Conservation (phyloP, 2,329 filamentous ascomycete genomes). For the Hirsutella rhossiliensis region DNA sequence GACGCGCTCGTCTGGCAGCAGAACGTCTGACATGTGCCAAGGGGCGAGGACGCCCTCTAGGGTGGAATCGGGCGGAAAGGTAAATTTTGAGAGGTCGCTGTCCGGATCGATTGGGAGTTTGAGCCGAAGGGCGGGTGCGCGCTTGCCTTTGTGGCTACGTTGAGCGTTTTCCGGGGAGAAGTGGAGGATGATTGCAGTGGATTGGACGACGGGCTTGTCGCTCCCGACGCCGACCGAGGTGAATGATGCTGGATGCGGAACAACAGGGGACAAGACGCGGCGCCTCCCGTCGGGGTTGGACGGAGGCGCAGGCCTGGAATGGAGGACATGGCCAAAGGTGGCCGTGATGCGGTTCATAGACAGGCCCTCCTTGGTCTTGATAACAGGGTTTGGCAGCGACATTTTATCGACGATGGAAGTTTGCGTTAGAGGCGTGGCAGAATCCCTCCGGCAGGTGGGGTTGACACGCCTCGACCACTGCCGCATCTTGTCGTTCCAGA, state of each 20-base stretch:
- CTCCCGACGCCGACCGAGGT: constrained; percentile 20
- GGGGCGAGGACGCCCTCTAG: constrained; percentile 17
- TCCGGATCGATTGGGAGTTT: constrained; percentile 17
- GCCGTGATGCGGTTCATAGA: constrained; percentile 20
- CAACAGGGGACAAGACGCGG: constrained; percentile 30
- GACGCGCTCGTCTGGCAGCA: constrained; percentile 32
- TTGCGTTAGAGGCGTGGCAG: not conserved
- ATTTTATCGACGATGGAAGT: not conserved
- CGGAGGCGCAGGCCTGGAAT: constrained; percentile 7
- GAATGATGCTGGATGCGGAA: constrained; percentile 35
- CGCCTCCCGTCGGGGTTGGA: not conserved
- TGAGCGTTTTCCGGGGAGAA: constrained; percentile 25
- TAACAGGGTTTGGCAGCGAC: not conserved
- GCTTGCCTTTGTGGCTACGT: not conserved
- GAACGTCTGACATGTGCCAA: constrained; percentile 25
- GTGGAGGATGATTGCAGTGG: constrained; percentile 29
- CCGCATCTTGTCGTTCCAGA: constrained; percentile 21
- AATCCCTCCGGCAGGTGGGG: constrained; percentile 6
- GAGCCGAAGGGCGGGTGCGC: constrained; percentile 15
- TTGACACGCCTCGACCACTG: constrained; percentile 18
- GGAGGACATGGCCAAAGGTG: constrained; percentile 40
- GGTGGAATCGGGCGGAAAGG: constrained; percentile 15
- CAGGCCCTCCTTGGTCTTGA: not conserved
- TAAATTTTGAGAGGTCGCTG: constrained; percentile 14
- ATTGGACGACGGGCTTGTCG: constrained; percentile 11